phyloP scores from a whole-genome alignment of 805 yeast genomes.

The Monosporozyma yasuniensis region DNA sequence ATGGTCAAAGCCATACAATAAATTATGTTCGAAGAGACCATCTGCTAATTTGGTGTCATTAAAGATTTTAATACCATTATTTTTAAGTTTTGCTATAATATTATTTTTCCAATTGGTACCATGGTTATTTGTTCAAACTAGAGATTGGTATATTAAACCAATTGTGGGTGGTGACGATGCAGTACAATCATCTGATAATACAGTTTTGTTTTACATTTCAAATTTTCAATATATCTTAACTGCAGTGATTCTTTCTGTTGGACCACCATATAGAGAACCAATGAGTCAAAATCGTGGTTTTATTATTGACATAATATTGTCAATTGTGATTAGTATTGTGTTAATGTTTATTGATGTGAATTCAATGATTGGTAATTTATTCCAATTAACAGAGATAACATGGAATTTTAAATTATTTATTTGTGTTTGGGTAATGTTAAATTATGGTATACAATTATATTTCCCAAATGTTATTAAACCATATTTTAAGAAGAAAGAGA shows the following conservation, averaged over 20 bases:
- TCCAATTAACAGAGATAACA: conserved; percentile 66
- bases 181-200: conserved; percentile 83
- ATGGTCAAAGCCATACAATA: conserved; percentile 75
- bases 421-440: conserved; percentile 37
- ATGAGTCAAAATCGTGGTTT: conserved; percentile 62
- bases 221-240: conserved; percentile 83
- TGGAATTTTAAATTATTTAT: conserved; percentile 42
- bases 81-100: conserved; percentile 65
- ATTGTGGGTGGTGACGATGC: conserved; percentile 73
- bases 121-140: conserved; percentile 52
- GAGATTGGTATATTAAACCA: conserved; percentile 74
- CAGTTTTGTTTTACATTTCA: conserved; percentile 69
- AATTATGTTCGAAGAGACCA: conserved; percentile 66
- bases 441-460: conserved; percentile 35
- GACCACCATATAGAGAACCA: conserved; percentile 88
- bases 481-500: conserved; percentile 29
- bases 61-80: conserved; percentile 71
- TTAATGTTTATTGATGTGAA: conserved; percentile 49
- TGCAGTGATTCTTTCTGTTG: conserved; percentile 79
- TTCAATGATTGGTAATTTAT: conserved; percentile 50
- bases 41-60: conserved; percentile 89
- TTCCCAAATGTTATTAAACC: conserved; percentile 30
- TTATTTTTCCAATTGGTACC: conserved; percentile 55
- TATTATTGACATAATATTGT: conserved; percentile 46
- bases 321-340: conserved; percentile 41